Evolutionary conservation across 2,329 filamentous ascomycete genomes (phyloP).

Genomic region (Ophiocordyceps unilateralis): DNA sequence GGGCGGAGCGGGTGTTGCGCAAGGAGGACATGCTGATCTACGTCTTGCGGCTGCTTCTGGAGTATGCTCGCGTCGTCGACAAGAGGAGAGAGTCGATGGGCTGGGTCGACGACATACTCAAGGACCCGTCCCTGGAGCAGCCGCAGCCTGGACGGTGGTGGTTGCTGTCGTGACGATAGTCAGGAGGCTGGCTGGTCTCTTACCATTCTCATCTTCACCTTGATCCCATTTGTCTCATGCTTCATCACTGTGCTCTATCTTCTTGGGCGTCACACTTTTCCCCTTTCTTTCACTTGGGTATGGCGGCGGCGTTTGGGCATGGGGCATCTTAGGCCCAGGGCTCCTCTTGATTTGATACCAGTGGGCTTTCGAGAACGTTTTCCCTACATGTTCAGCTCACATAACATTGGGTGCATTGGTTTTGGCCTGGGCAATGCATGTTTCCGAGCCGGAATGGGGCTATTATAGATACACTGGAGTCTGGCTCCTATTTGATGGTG

Average conservation of each 20-base stretch:
- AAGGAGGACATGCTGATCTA: conserved; percentile 52
- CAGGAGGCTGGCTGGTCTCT: not conserved
- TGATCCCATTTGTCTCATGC: not conserved
- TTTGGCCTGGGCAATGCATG: not conserved
- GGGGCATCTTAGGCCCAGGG: not conserved
- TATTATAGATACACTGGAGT: not conserved
- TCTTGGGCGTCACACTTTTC: not conserved
- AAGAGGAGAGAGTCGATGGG: conserved; percentile 25
- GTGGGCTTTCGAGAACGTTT: not conserved
- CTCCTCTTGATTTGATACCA: not conserved
- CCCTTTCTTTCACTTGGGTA: not conserved
- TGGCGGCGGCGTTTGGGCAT: not conserved
- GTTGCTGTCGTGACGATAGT: not conserved
- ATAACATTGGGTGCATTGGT: not conserved
- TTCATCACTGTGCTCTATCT: not conserved
- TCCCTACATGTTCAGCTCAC: not conserved
- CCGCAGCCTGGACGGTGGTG: not conserved
- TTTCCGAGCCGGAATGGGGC: not conserved
- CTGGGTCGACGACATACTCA: conserved; percentile 24
- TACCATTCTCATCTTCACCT: not conserved
- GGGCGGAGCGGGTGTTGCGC: conserved; percentile 44
- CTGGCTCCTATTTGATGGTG: not conserved
- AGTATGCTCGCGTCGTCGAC: conserved; percentile 35
- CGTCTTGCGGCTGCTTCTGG: conserved; percentile 40
- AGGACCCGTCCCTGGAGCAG: not conserved